Percentiles rank a stretch among this genome's conserved stretches.
These are phyloP conservation scores for Phytophthora crassamura DNA, from an alignment of 352 stramenopile genomes.

Conservation along the genomic window DNA sequence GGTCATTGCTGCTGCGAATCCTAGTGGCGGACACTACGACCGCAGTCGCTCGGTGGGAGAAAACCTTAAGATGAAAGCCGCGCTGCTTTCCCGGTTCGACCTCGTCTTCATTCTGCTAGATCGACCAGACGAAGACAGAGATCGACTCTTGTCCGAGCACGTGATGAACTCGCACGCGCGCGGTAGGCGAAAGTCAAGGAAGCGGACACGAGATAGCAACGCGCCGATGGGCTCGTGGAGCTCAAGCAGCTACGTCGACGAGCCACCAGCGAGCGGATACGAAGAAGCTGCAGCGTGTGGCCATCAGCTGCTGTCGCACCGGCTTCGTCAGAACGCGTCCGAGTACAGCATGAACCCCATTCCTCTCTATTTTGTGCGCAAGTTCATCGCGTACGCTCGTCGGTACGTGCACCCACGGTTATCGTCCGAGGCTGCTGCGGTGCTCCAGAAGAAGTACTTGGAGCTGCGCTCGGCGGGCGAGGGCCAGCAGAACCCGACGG, in stretches of 20 bases:
- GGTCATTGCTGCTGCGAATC: conserved; percentile 97
- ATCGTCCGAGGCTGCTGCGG: conserved; percentile 50
- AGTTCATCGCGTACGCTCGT: conserved; percentile 98
- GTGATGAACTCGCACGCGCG: conserved; percentile 93
- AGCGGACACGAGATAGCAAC: conserved; percentile 36
- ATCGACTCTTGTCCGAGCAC: conserved; percentile 94
- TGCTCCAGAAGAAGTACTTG: conserved; percentile 92
- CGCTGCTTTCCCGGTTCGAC: conserved; percentile 97
- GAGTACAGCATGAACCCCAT: conserved; percentile 60
- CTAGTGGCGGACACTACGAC: conserved; percentile 97
- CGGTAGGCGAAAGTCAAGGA: conserved; percentile 41
- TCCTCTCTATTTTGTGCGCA: conserved; percentile 90
- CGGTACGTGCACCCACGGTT: conserved; percentile 94
- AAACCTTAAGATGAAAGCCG: conserved; percentile 97
- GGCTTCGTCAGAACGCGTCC: conserved; percentile 54
- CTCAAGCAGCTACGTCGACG: conserved; percentile 28
- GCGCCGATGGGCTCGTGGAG: conserved; percentile 26
- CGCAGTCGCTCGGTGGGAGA: conserved; percentile 94
- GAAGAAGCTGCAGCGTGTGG: conserved; percentile 11
- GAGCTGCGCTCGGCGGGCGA: conserved; percentile 78
- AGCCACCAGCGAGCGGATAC: conserved; percentile 18
- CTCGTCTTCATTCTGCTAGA: conserved; percentile 98
- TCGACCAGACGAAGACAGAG: conserved; percentile 91
- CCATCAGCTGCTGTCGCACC: conserved; percentile 54
- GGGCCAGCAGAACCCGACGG: conserved; percentile 44